Base-by-base conservation (phyloP, 345 rosid genomes). In the Citrus australasica region DNA sequence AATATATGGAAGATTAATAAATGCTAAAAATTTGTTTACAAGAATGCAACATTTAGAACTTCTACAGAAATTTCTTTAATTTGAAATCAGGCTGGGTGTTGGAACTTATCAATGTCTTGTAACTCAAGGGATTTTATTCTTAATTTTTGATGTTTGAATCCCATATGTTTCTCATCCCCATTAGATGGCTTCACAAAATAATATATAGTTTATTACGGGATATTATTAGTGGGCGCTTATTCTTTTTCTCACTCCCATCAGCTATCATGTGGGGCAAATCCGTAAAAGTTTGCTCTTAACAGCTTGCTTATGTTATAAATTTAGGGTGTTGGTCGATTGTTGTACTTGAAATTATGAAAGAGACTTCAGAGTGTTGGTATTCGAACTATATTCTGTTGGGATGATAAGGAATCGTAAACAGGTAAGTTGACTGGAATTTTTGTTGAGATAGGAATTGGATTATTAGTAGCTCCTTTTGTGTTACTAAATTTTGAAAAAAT, bases 301-400 rank as follows among this genome's bases (percentile, higher is more conserved):
- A 14, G 63, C 58, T 67, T 28, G 67, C 14, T 60, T 55, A 65
- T 78, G 37, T 62, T 38, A 13, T 71, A 33, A 59, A 55, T 78
- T 51, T 88, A 93, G 97, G 93, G 93, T 17, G 55, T 87, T 80
- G 97, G 98, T 75, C 81, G 59, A 60, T 79, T 82, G 10, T 28
- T 92, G 73, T 90, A 84, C 84, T 81, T 76, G 80, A 93, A 93
- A 83, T 65, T 93, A 79, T 88, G 78, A 86, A 89, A 83, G 83
- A 85, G 95, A 82, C 98, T 93, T 73, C 86, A 82, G 72, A 82
- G 69, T 83, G 88, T 93, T 74, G 98, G 95, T 69, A 79, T 90
- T 64, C 81, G 84, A 64, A 78, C 89, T 60, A 85, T 92, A 79
- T 87, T 88, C 65, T 93, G 97, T 78, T 93, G 97, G 98, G 98